A percentile compares a stretch with the other conserved stretches of the same genome.
Evolutionary conservation across 1,139 yeast genomes (phyloP).

Genomic region (Saccharomycopsis hybrid): DNA sequence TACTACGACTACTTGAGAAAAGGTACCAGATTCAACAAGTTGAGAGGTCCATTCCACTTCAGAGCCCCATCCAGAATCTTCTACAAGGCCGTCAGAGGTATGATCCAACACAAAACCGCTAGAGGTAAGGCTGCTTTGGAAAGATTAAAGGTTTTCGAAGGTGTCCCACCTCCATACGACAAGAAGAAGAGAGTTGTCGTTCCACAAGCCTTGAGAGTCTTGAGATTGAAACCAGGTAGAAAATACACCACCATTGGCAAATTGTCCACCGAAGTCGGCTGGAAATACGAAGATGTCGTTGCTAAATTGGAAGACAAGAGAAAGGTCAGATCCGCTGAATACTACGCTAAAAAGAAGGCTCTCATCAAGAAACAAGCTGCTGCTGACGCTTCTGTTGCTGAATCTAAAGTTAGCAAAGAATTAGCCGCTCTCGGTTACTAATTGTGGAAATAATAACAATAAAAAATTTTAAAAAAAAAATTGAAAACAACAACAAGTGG

Average conservation of each 20-base stretch:
- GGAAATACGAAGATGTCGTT: constrained; percentile 99
- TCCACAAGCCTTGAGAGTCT: constrained; percentile 99
- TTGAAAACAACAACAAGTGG: too few relatives aligned
- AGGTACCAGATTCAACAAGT: constrained; percentile 98
- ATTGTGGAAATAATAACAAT: constrained; percentile 22
- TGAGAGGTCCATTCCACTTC: constrained; percentile 99
- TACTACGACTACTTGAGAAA: constrained; percentile 99
- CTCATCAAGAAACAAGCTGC: constrained; percentile 84
- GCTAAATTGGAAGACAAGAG: constrained; percentile 99
- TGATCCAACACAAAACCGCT: constrained; percentile 99
- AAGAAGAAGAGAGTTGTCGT: constrained; percentile 99
- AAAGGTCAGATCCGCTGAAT: constrained; percentile 98
- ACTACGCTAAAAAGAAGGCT: constrained; percentile 98
- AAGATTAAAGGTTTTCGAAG: constrained; percentile 99
- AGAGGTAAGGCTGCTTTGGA: constrained; percentile 99
- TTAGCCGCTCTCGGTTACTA: constrained; percentile 85
- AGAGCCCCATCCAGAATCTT: constrained; percentile 99
- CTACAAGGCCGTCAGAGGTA: constrained; percentile 99
- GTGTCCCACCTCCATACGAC: constrained; percentile 99
- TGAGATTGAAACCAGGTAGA: constrained; percentile 99
- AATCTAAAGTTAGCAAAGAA: constrained; percentile 73
- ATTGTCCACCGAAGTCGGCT: constrained; percentile 95
- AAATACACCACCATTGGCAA: constrained; percentile 98
- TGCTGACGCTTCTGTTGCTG: constrained; percentile 62
- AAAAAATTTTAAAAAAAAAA: too few relatives aligned